Evolutionary conservation across 2,329 filamentous ascomycete genomes (phyloP), one percentile per base, ranked within the genome.

Genomic region (Monosporascus cannonballus): DNA sequence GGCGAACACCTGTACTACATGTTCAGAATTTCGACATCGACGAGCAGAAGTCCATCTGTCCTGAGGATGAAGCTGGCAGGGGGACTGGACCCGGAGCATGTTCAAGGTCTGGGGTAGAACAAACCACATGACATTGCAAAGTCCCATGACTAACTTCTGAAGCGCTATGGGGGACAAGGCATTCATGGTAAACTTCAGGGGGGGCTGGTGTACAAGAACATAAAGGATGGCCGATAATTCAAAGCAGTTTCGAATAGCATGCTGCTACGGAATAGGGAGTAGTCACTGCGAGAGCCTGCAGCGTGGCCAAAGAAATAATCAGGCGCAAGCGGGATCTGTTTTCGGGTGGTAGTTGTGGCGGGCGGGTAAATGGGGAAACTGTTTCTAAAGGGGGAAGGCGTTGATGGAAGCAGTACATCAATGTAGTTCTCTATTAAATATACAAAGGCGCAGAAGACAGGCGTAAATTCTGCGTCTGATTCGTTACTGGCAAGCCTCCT

Each of bases 151-250:
- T 61, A 61, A 0, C 51, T 68, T 14, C 34, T 61, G 18, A 54
- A 50, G 22, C 53, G 59, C 1, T 64, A 64, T 9, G 56, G 61
- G 34, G 60, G 59, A 1, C 18, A 22, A 5, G 52, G 52, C 7
- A 18, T 49, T 22, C 34, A 51, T 15, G 46, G 47, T 1, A 34
- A 39, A n/a, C 37, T 24, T 20, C 46, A 46, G 2, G 63, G 67
- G 48, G 65, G 66, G 0, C 37, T 67, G 15, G 63, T 68, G 2
- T 68, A 58, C 56, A 67, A 67, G 59, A 62, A 58, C 17, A 44
- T 56, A 2, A 9, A 37, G 0, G 61, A 64, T 8, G 59, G 58
- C 0, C 54, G 59, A 1, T 61, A 57, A 47, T 67, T 67, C 57
- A 68, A 68, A 59, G 62, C 62, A 1, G 49, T 62, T 8, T 62